Evolutionary conservation across 129 eudicot genomes (phyloP).

Genomic region (Flaveria robusta): DNA sequence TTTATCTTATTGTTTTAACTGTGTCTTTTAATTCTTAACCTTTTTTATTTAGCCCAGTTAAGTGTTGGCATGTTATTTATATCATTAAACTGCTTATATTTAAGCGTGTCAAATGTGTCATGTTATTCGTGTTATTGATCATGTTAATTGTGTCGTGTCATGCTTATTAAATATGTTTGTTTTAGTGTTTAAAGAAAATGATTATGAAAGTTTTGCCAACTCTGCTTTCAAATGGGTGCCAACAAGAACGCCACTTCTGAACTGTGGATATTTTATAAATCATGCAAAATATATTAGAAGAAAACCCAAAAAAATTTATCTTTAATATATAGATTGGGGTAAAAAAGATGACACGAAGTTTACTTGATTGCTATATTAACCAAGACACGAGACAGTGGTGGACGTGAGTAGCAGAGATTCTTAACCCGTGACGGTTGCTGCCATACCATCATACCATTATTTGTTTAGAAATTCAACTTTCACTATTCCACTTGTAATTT

Average conservation of each 20-base stretch:
- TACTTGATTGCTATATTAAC: constrained; percentile 8
- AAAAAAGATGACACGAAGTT: constrained; percentile 10
- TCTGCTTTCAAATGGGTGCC: too few relatives aligned
- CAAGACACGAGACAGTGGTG: constrained; percentile 16
- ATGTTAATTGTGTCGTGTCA: too few relatives aligned
- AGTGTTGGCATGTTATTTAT: too few relatives aligned
- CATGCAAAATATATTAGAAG: background rate
- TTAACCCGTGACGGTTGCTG: constrained; percentile 36
- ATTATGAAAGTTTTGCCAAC: too few relatives aligned
- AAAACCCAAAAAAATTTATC: background rate
- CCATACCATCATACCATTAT: background rate
- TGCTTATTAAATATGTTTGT: too few relatives aligned
- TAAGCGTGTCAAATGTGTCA: too few relatives aligned
- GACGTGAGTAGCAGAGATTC: constrained; percentile 38
- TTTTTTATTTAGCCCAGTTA: too few relatives aligned
- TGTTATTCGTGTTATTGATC: too few relatives aligned
- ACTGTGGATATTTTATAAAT: background rate
- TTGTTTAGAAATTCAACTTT: constrained; percentile 20
- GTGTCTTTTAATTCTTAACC: too few relatives aligned
- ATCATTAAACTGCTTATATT: too few relatives aligned
- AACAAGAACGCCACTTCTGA: background rate
- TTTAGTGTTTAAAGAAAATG: too few relatives aligned
- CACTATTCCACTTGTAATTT: constrained; percentile 26
- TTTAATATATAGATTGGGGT: background rate
- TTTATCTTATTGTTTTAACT: too few relatives aligned